Evolutionary conservation across 176 grass and related monocot genomes (phyloP).

Genomic region (Oryza longistaminata): DNA sequence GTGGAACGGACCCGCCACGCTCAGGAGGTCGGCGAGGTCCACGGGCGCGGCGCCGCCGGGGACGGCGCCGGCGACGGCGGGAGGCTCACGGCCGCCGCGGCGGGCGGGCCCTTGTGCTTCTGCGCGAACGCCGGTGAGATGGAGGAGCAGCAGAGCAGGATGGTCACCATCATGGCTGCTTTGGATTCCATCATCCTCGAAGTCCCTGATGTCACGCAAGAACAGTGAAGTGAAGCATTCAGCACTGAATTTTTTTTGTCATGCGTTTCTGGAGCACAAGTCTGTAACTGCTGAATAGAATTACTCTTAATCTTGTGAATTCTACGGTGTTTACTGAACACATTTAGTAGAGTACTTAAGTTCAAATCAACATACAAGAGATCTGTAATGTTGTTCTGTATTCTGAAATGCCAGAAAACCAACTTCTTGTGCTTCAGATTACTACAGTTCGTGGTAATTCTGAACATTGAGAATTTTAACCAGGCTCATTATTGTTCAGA

Average conservation of each 20-base stretch:
- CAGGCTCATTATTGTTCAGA: not conserved
- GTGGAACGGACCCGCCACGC: slow-evolving; percentile 79
- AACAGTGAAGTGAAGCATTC: slow-evolving; percentile 30
- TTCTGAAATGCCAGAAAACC: not conserved
- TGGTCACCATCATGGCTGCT: slow-evolving; percentile 44
- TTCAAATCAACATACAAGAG: not conserved
- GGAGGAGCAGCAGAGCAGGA: slow-evolving; percentile 56
- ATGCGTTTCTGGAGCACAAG: not conserved
- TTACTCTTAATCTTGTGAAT: not conserved
- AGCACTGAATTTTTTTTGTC: not conserved
- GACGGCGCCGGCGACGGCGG: slow-evolving; percentile 62
- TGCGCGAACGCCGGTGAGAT: slow-evolving; percentile 57
- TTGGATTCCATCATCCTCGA: slow-evolving; percentile 49
- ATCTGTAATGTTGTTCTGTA: not conserved
- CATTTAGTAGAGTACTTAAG: not conserved
- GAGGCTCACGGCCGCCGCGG: slow-evolving; percentile 40
- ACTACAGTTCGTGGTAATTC: not conserved
- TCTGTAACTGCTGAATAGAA: not conserved
- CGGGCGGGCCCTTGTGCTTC: slow-evolving; percentile 50
- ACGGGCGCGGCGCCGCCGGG: slow-evolving; percentile 63
- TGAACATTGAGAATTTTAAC: not conserved
- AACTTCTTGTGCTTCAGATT: not conserved
- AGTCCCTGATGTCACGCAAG: slow-evolving; percentile 44
- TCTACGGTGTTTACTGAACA: not conserved
- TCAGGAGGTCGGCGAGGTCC: slow-evolving; percentile 81